These are phyloP conservation scores for Pseudogymnoascus sp. DNA, from an alignment of 2,329 filamentous ascomycete species.

Conservation along the genomic window DNA sequence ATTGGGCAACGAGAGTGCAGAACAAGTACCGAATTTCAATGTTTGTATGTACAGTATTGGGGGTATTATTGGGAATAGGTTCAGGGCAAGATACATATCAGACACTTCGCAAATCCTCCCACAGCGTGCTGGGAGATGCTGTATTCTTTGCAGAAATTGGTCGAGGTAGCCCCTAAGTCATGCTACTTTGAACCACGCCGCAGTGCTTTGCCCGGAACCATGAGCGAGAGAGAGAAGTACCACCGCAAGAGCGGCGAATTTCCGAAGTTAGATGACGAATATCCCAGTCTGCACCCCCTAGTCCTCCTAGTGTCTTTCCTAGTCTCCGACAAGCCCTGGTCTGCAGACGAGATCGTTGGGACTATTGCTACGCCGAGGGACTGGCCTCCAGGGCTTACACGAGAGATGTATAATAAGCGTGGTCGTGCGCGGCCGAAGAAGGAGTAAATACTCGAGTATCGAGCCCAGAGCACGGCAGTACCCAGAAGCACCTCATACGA, in stretches of 20 bases:
- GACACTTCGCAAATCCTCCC: background rate
- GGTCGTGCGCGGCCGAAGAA: background rate
- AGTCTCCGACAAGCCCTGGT: slow-evolving; percentile 7
- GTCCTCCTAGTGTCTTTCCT: background rate
- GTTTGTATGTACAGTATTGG: background rate
- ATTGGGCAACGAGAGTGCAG: background rate
- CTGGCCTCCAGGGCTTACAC: slow-evolving; percentile 3
- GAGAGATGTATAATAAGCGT: background rate
- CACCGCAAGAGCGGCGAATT: background rate
- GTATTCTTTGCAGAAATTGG: background rate
- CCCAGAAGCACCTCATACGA: background rate
- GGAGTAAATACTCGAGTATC: background rate
- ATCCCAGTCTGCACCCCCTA: slow-evolving; percentile 2
- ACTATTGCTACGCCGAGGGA: slow-evolving; percentile 2
- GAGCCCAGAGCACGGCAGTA: background rate
- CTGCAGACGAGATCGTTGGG: background rate
- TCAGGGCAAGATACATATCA: background rate
- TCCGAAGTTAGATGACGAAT: slow-evolving; percentile 7
- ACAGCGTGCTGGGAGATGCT: background rate
- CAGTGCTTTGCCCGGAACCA: background rate
- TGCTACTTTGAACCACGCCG: background rate
- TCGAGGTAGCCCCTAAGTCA: background rate
- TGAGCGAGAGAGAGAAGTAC: background rate
- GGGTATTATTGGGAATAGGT: background rate
- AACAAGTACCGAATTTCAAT: background rate